phyloP scores from a whole-genome alignment of 2,329 filamentous ascomycete species.

The Aphanocladium album region DNA sequence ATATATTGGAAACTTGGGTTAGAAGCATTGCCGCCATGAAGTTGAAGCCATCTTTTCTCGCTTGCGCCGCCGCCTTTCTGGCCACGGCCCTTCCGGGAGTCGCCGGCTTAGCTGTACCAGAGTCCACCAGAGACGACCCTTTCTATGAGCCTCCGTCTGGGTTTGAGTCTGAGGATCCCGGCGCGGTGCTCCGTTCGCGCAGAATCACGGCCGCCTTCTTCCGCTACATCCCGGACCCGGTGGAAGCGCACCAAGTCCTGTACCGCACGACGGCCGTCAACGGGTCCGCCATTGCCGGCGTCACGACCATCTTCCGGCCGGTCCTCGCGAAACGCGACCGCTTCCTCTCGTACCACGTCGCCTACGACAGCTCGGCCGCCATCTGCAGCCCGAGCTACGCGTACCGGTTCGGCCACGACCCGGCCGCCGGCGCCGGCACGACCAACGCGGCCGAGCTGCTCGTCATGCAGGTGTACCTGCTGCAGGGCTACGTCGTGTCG shows the following conservation, averaged over 20 bases:
- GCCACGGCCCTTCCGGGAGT: background rate
- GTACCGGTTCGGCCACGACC: background rate
- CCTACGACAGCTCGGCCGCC: constrained; percentile 9
- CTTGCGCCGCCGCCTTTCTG: background rate
- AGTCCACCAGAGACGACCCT: constrained; percentile 1
- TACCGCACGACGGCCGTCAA: constrained; percentile 9
- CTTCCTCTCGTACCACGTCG: constrained; percentile 1
- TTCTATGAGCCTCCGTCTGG: constrained; percentile 10
- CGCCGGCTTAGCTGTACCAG: background rate
- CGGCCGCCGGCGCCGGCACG: background rate
- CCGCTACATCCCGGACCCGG: background rate
- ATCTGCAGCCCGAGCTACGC: constrained; percentile 7
- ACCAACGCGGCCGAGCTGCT: background rate
- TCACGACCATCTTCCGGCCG: constrained; percentile 10
- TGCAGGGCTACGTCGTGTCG: background rate
- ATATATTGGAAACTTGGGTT: too few species aligned
- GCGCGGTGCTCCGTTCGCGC: background rate
- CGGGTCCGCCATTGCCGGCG: constrained; percentile 5
- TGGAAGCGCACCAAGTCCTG: constrained; percentile 5
- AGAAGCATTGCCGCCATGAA: too few species aligned
- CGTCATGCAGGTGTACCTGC: background rate
- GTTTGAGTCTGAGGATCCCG: constrained; percentile 4
- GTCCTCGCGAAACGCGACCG: background rate
- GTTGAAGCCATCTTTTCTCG: background rate
- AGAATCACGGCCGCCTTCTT: background rate